These are phyloP conservation scores for Colletotrichum tropicale DNA, from an alignment of 2,329 filamentous ascomycete species.

Conservation along the genomic window DNA sequence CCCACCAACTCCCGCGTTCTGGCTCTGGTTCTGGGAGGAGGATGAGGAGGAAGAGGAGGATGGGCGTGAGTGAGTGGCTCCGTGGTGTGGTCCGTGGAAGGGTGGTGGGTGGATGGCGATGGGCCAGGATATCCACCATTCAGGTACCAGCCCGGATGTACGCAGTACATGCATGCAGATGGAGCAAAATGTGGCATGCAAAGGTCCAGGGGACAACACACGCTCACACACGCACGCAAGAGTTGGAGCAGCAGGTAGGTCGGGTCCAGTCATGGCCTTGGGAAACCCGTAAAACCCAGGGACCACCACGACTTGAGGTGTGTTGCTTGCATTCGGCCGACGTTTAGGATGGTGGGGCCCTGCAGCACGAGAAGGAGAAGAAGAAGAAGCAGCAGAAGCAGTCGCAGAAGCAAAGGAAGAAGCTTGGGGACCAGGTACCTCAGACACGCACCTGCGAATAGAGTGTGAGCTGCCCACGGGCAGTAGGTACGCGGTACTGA, in stretches of 20 bases:
- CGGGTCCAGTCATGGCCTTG: not conserved
- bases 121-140: constrained; percentile 12
- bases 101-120: not conserved
- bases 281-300: not conserved
- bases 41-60: not conserved
- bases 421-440: not conserved
- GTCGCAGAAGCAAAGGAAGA: not conserved
- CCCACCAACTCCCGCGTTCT: not conserved
- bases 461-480: not conserved
- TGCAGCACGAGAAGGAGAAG: not conserved
- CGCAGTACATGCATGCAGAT: not conserved
- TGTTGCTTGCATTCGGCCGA: constrained; percentile 10
- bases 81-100: not conserved
- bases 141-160: constrained; percentile 8
- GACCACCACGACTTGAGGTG: not conserved
- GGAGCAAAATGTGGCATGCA: not conserved
- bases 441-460: not conserved
- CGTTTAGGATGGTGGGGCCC: constrained; percentile 1
- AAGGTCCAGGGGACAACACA: not conserved
- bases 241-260: not conserved
- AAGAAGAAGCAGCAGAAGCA: not conserved
- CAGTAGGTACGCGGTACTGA: not conserved
- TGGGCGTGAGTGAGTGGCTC: not conserved
- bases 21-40: not conserved
- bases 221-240: not conserved